Percentiles rank a stretch among this genome's conserved stretches.
phyloP scores from a whole-genome alignment of 2,329 filamentous ascomycete species.

The Fusarium sp. region DNA sequence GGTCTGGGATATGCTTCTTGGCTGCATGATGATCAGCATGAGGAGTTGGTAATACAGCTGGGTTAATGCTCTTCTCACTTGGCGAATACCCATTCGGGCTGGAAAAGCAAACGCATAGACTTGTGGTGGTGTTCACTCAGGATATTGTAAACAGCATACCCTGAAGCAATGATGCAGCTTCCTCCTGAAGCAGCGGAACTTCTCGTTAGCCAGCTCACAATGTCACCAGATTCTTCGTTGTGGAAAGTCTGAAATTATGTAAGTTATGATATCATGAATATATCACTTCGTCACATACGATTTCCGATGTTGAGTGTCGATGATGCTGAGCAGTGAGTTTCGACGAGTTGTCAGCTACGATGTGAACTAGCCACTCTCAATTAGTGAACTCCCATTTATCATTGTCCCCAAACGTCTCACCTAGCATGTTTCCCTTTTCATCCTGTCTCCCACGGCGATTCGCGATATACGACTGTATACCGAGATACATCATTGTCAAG shows the following conservation, averaged over 20 bases:
- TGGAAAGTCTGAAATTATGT: slow-evolving; percentile 68
- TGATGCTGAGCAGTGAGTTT: slow-evolving; percentile 64
- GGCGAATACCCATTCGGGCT: slow-evolving; percentile 73
- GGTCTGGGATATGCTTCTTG: slow-evolving; percentile 60
- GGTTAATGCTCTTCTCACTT: slow-evolving; percentile 59
- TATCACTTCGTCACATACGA: slow-evolving; percentile 55
- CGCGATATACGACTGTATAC: slow-evolving; percentile 73
- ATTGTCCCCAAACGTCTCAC: slow-evolving; percentile 50
- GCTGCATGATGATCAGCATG: accelerated
- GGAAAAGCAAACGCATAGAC: slow-evolving; percentile 71
- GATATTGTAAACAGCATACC: slow-evolving; percentile 75
- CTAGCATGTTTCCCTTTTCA: slow-evolving; percentile 71
- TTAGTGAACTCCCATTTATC: slow-evolving; percentile 34
- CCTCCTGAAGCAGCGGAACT: slow-evolving; percentile 72
- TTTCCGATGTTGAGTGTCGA: slow-evolving; percentile 68
- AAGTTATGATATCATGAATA: accelerated
- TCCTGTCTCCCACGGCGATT: slow-evolving; percentile 72
- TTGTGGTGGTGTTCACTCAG: slow-evolving; percentile 64
- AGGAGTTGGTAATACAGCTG: neutral
- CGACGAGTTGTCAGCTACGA: slow-evolving; percentile 67
- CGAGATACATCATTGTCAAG: slow-evolving; percentile 72
- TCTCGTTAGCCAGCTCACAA: slow-evolving; percentile 74
- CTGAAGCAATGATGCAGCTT: slow-evolving; percentile 74
- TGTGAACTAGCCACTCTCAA: slow-evolving; percentile 60
- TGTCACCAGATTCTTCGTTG: slow-evolving; percentile 75